Percentiles rank a stretch among this genome's conserved stretches.
Conservation (phyloP, 345 rosid species). For the Hirschfeldia incana region DNA sequence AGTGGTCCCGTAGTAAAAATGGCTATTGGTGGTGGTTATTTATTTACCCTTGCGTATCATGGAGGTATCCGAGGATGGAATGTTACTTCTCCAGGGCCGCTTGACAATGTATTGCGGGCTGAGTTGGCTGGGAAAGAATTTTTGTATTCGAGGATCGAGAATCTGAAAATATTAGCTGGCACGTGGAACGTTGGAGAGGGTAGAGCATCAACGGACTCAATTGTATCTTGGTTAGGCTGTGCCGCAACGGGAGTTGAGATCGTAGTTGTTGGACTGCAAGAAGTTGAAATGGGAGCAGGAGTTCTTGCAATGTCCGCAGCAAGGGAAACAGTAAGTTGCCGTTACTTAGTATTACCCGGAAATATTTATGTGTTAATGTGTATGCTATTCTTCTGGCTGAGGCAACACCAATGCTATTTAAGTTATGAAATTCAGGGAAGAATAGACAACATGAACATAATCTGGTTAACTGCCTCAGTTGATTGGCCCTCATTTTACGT, state of each 20-base stretch:
- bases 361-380: background rate
- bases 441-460: background rate
- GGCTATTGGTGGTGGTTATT: conserved; percentile 64
- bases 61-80: conserved; percentile 90
- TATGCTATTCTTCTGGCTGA: conserved; percentile 7
- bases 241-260: conserved; percentile 63
- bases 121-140: conserved; percentile 66
- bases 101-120: conserved; percentile 58
- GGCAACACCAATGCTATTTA: conserved; percentile 6
- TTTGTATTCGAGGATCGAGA: conserved; percentile 58
- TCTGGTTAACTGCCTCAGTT: conserved; percentile 2
- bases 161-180: conserved; percentile 58
- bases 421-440: conserved; percentile 10
- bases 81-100: conserved; percentile 69
- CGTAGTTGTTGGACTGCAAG: conserved; percentile 78
- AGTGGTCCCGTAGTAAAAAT: conserved; percentile 67
- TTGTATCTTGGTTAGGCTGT: conserved; percentile 71
- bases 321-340: conserved; percentile 74
- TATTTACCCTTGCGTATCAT: conserved; percentile 70
- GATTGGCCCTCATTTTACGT: background rate
- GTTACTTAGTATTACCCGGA: background rate
- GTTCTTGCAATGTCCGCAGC: conserved; percentile 91
- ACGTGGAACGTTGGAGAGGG: conserved; percentile 93
- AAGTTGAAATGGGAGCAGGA: conserved; percentile 92
- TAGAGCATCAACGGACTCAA: conserved; percentile 62